Percentiles rank a stretch among this genome's conserved stretches.
Evolutionary conservation across 2,329 filamentous ascomycete genomes (phyloP).

Genomic region (Metarhizium humberi): DNA sequence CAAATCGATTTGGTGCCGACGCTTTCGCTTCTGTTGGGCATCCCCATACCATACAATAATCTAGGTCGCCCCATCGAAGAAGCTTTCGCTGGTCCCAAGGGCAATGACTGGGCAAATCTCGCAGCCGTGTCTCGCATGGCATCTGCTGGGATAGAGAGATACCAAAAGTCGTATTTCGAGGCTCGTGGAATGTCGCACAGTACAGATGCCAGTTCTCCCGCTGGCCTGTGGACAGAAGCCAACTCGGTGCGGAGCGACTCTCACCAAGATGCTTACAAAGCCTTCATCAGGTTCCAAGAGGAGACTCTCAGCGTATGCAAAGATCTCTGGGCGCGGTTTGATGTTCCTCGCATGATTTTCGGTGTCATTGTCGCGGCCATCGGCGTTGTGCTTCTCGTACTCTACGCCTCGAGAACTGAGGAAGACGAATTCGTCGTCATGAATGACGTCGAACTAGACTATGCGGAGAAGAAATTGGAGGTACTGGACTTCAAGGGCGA

Average conservation of each 20-base stretch:
- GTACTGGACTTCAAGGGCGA: conserved; percentile 28
- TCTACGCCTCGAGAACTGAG: conserved; percentile 58
- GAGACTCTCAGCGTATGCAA: conserved; percentile 74
- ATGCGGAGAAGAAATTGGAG: conserved; percentile 49
- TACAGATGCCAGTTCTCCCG: conserved; percentile 30
- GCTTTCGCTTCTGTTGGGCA: conserved; percentile 73
- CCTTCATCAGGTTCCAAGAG: conserved; percentile 65
- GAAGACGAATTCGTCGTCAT: conserved; percentile 45
- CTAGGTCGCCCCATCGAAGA: conserved; percentile 89
- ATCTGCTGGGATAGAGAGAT: conserved; percentile 78
- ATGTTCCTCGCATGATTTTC: conserved; percentile 74
- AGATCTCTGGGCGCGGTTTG: conserved; percentile 83
- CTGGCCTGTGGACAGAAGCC: conserved; percentile 39
- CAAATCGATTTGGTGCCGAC: conserved; percentile 97
- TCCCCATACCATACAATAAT: conserved; percentile 95
- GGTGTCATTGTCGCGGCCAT: conserved; percentile 64
- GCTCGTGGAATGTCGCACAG: conserved; percentile 60
- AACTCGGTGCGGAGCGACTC: conserved; percentile 17
- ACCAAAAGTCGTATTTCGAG: conserved; percentile 73
- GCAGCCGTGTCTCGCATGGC: conserved; percentile 68
- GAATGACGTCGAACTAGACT: conserved; percentile 49
- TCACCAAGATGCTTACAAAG: conserved; percentile 35
- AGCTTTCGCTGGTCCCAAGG: conserved; percentile 66
- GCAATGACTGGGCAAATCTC: conserved; percentile 66
- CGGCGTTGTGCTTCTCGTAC: conserved; percentile 57